Base-by-base conservation (phyloP, 1,284 basidiomycete genomes). In the Fomitopsis palustris region DNA sequence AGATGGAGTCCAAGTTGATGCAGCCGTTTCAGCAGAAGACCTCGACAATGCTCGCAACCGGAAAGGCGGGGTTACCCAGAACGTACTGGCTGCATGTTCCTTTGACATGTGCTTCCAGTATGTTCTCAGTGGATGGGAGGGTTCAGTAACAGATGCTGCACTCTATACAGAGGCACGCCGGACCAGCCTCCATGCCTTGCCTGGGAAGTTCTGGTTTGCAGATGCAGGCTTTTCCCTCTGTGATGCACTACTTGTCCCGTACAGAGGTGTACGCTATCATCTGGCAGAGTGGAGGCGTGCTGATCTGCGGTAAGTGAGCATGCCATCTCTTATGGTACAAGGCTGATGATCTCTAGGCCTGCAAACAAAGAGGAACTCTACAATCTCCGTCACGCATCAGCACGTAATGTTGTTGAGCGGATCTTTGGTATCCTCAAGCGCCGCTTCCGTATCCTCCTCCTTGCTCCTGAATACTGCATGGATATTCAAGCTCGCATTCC, bases 341-440 rank as follows among this genome's bases (percentile, higher is more conserved):
- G n/a, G n/a, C n/a, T n/a, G n/a, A n/a, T 53, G 25, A 21, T 49
- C 33, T 54, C 14, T 56, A 77, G 74, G 39, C 74, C 74, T 6
- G 31, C 58, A 27, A 75, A 72, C 43, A 31, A 59, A 3, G 54
- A 79, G 57, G 75, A 80, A 57, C 64, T 81, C 0, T 81, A 73
- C 64, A 80, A 79, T 58, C 65, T 80, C 0, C 59, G 64, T 0
- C 77, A 81, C 69, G 70, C 77, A 9, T 58, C 55, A n/a, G 64
- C 67, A 16, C 60, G 70, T 0, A 79, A 79, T 65, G 70, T 77
- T 9, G 65, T 80, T 58, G 74, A 81, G 59, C 68, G 65, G 0
- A 74, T 77, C 1, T 81, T 82, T 73, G 75, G 78, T 17, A 67
- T 78, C 8, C 7, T 76, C 25, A 80, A 81, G 60, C 8, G 51